Evolutionary conservation across 192 early-diverging fungal species (phyloP), one percentile per base, ranked within the genome.

Genomic region (Chytriomyces sp.): DNA sequence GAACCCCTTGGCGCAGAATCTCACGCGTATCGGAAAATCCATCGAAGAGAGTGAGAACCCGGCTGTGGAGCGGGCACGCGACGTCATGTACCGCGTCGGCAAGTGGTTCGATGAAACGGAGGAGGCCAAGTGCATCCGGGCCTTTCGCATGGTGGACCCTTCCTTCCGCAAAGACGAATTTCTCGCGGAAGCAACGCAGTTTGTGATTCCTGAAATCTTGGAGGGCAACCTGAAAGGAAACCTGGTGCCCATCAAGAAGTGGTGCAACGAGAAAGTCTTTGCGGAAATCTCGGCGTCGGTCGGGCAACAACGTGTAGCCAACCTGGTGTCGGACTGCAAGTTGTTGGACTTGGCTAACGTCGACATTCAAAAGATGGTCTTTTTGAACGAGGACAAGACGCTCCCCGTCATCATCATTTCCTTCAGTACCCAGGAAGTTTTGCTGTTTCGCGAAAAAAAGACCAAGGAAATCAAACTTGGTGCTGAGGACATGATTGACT

Each of bases 391-490:
- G 77, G 80, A 95, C 77, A 68, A 68, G 52, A 57, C 52, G 4
- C 82, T 97, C 3, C 96, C 98, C 3, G 93, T 98, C 19, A 79
- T 95, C 34, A 88, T 96, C 36, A 68, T 98, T 31, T 89, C 90
- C 2, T 99, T 95, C 88, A 82, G 91, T 69, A 96, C 96, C 17
- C 93, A 97, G 76, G 96, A 99, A 78, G 87, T 98, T 66, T 90
- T 96, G 52, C 75, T 94, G 12, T 99, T 98, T 91, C 87, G 93
- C 68, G 88, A 98, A 84, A 79, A 83, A 60, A 95, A 93, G 30
- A 57, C 73, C 10, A 88, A 90, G 53, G 94, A 94, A 79, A 84
- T 99, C 61, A 89, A 89, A 12, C 86, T 91, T 73, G 96, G 98
- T 61, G 84, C 90, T 49, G 95, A 96, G 38, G 79, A 78, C 75